Conservation (phyloP, 2,329 filamentous ascomycete genomes). For the Intubia oerlemansii region DNA sequence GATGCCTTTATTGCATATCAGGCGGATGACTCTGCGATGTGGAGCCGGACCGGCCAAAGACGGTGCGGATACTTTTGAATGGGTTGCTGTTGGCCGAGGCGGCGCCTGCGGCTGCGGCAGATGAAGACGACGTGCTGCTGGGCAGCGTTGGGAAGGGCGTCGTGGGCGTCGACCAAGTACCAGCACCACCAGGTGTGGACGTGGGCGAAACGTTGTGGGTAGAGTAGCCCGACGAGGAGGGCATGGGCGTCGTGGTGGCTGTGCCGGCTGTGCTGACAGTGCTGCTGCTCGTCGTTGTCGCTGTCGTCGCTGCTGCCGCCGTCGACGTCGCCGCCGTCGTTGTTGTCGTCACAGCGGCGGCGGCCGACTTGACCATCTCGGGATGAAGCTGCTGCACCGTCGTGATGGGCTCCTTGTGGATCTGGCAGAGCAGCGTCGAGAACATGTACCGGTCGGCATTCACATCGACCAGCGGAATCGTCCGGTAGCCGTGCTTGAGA, state of each 20-base stretch:
- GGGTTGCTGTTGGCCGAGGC: constrained; percentile 23
- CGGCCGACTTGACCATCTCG: no score
- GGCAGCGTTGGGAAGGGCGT: no score
- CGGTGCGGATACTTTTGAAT: constrained; percentile 20
- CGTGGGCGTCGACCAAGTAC: no score
- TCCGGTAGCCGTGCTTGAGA: constrained; percentile 80
- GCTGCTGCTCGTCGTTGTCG: constrained; percentile 11
- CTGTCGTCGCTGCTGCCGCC: constrained; percentile 13
- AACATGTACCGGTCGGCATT: constrained; percentile 88
- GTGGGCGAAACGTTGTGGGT: no score
- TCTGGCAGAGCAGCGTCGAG: constrained; percentile 80
- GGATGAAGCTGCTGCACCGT: constrained; percentile 16
- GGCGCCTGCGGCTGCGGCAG: background rate
- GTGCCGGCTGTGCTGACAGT: background rate
- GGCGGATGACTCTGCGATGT: constrained; percentile 5
- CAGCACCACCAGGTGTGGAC: no score
- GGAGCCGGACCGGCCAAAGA: constrained; percentile 28
- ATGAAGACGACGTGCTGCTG: no score
- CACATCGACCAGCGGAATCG: constrained; percentile 70
- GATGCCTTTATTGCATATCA: background rate
- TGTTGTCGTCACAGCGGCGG: no score
- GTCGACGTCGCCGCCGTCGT: background rate
- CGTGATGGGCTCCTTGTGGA: constrained; percentile 41
- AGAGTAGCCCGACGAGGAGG: no score
- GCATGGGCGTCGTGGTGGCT: background rate